Evolutionary conservation across 2,329 filamentous ascomycete species (phyloP).

Genomic region (Talaromyces funiculosus): DNA sequence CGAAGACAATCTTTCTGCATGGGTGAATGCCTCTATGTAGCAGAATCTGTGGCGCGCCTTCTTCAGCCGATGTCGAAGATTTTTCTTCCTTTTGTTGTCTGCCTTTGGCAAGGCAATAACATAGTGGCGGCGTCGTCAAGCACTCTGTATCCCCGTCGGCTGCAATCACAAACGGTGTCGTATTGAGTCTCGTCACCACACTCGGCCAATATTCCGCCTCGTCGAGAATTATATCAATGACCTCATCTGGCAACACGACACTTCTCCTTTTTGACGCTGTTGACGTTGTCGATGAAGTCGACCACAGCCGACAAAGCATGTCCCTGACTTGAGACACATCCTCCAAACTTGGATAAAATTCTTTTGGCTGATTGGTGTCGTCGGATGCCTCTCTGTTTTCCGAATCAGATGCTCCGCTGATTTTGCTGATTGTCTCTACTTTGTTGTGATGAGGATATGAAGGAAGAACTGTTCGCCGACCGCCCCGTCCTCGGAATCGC

Average conservation of each 20-base stretch:
- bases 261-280: conserved; percentile 6
- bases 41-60: conserved; percentile 16
- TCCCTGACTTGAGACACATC: conserved; percentile 32
- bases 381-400: background rate
- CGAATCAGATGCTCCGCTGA: conserved; percentile 4
- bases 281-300: background rate
- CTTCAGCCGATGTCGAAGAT: background rate
- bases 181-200: conserved; percentile 17
- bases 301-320: conserved; percentile 26
- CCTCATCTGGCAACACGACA: conserved; percentile 28
- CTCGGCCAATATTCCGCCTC: conserved; percentile 28
- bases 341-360: conserved; percentile 24
- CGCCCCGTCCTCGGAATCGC: background rate
- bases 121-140: conserved; percentile 32
- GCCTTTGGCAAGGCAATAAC: conserved; percentile 23
- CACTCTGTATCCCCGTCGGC: conserved; percentile 32
- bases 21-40: conserved; percentile 32
- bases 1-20: conserved; percentile 36
- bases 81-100: background rate
- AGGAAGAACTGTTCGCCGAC: conserved; percentile 4
- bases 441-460: conserved; percentile 1
- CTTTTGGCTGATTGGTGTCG: background rate
- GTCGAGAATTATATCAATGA: conserved; percentile 37
- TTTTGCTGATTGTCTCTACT: conserved; percentile 8
- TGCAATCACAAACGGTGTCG: conserved; percentile 19